Base-by-base conservation (phyloP, 176 grass and related monocot genomes). In the Paspalum notatum region DNA sequence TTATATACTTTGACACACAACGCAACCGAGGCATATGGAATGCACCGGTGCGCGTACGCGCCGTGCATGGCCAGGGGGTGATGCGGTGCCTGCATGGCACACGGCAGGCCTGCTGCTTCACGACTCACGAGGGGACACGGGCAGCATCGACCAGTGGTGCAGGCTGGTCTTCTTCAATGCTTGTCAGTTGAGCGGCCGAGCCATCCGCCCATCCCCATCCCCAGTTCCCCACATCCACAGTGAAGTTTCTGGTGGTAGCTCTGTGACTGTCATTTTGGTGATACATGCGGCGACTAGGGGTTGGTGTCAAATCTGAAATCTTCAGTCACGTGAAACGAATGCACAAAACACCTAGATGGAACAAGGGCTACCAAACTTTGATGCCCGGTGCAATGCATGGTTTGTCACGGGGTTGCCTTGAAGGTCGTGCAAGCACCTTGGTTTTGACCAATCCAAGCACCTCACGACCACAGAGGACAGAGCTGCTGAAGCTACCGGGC, bases 91-190 rank as follows among this genome's bases (percentile, higher is more conserved):
- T 12, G 55, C 55, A 3, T 32, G 32, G 58, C 58, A 24, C 58
- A 5, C 8, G n/a, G n/a, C 55, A 22, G 9, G 11, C 9, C 55
- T 11, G 55, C n/a, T 11, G 39, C 41, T 42, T 11, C 38, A 7
- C 7, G 51, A 18, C n/a, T 11, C 38, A 7, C 7, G 51, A 18
- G 41, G 42, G 20, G 65, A 18, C 41, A 68, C 41, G 41, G 42
- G 8, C n/a, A 0, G 21, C 45, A 25, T 69, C 14, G 66, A 47
- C 43, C 43, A 69, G 65, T 12, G 66, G 66, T 3, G 66, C 41
- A 68, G 41, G 32, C 22, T 5, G 24, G 58, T 12, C 22, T 64
- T 83, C 22, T 64, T 83, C n/a, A 68, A 80, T 68, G 64, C 63
- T 14, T 57, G 77, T 68, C 77, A 80, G n/a, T n/a, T n/a, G n/a